Evolutionary conservation across 2,329 filamentous ascomycete species (phyloP).

Genomic region (Fusarium graminum): DNA sequence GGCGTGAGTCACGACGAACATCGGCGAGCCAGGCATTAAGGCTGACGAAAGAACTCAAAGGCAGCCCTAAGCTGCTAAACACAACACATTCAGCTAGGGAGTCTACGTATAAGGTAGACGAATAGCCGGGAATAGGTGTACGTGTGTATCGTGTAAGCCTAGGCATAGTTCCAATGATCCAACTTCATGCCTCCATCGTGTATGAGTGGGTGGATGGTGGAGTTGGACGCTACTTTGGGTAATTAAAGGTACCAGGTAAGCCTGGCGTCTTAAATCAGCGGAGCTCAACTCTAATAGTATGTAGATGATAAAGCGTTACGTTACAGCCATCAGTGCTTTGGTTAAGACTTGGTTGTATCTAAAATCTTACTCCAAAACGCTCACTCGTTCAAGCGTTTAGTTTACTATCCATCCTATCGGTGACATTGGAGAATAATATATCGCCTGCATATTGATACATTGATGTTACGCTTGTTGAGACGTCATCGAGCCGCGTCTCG

Average conservation of each 20-base stretch:
- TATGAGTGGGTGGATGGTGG: neutral
- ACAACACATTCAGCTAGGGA: neutral
- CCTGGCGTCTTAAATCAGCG: neutral
- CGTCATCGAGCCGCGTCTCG: constrained; percentile 14
- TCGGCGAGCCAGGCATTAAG: constrained; percentile 13
- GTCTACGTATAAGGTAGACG: constrained; percentile 38
- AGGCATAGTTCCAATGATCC: constrained; percentile 10
- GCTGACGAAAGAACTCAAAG: constrained; percentile 13
- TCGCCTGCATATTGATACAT: neutral
- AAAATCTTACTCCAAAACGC: neutral
- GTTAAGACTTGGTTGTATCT: neutral
- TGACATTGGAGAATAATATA: neutral
- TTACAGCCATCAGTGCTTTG: neutral
- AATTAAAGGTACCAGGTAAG: neutral
- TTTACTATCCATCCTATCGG: neutral
- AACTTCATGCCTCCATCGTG: constrained; percentile 5
- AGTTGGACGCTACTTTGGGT: neutral
- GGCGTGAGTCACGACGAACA: constrained; percentile 49
- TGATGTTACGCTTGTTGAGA: constrained; percentile 2
- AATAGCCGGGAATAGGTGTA: constrained; percentile 18
- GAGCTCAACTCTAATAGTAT: neutral
- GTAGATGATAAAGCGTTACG: too few species aligned
- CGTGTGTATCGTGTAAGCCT: constrained; percentile 15
- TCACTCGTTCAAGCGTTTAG: neutral
- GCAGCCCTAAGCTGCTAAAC: neutral